Evolutionary conservation across 2,329 filamentous ascomycete genomes (phyloP).

Genomic region (Colletotrichum musicola): DNA sequence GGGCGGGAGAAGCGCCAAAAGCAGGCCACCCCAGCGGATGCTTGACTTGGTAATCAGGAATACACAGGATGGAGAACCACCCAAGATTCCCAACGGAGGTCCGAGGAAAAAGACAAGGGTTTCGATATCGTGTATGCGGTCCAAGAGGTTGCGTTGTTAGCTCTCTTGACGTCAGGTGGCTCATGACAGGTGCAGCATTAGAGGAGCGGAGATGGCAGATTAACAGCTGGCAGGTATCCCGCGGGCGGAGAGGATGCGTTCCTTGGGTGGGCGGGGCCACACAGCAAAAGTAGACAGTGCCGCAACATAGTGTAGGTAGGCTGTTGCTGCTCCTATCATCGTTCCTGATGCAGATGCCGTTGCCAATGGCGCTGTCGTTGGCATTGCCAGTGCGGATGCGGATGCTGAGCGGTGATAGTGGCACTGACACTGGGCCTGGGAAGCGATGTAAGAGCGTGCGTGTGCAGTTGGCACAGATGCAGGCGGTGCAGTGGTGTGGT

Average conservation of each 20-base stretch:
- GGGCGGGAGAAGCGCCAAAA: background rate
- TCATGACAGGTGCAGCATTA: constrained; percentile 30
- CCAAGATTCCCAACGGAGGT: constrained; percentile 35
- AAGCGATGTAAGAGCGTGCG: constrained; percentile 13
- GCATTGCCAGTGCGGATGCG: background rate
- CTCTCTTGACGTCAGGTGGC: constrained; percentile 24
- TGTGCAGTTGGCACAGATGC: constrained; percentile 29
- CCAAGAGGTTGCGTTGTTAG: background rate
- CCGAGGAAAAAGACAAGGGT: constrained; percentile 35
- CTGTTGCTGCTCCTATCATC: background rate
- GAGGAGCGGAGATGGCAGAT: background rate
- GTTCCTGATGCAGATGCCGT: background rate
- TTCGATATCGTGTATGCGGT: constrained; percentile 30
- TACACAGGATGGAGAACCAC: background rate
- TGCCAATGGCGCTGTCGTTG: background rate
- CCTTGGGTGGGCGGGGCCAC: constrained; percentile 4
- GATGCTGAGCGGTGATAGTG: background rate
- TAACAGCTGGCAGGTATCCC: constrained; percentile 16
- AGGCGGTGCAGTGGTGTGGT: constrained; percentile 35
- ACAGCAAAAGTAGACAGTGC: background rate
- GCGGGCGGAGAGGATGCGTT: background rate
- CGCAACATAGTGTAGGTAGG: constrained; percentile 3
- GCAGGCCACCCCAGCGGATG: background rate
- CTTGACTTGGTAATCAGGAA: constrained; percentile 16
- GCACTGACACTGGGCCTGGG: constrained; percentile 15